A percentile compares a stretch with the other conserved stretches of the same genome.
Conservation (phyloP, 495 filamentous ascomycete genomes). For the Xanthoparmelia taractica region DNA sequence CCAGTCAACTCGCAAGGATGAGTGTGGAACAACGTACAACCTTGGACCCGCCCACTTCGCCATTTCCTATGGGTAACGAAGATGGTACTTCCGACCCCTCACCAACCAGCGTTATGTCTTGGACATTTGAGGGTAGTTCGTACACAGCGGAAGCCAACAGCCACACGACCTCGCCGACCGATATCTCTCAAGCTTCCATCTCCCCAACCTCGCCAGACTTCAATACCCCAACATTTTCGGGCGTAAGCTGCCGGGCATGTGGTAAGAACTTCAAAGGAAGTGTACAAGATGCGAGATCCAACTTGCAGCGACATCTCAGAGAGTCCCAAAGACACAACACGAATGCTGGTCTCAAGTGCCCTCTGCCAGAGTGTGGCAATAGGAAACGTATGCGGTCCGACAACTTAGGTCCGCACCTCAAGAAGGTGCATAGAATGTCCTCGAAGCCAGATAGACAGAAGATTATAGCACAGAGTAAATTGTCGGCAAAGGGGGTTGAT, state of each 20-base stretch:
- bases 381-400: slow-evolving; percentile 2
- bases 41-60: background rate
- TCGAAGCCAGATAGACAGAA: background rate
- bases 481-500: background rate
- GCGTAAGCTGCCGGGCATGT: background rate
- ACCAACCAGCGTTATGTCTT: background rate
- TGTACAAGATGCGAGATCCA: slow-evolving; percentile 6
- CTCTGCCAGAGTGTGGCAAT: background rate
- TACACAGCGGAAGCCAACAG: background rate
- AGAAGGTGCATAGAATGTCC: background rate
- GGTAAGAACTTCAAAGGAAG: background rate
- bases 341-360: slow-evolving; percentile 6
- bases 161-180: background rate
- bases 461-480: background rate
- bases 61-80: background rate
- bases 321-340: slow-evolving; percentile 1
- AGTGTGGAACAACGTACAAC: background rate
- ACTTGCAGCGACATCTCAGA: background rate
- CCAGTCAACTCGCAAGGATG: background rate
- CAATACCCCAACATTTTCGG: background rate
- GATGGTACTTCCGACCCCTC: background rate
- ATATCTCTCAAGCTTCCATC: background rate
- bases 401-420: slow-evolving; percentile 2
- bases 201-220: slow-evolving; percentile 1
- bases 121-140: background rate